Percentiles rank a stretch among this genome's conserved stretches.
phyloP scores from a whole-genome alignment of 352 stramenopile species.

The Globisporangium iwayamae region DNA sequence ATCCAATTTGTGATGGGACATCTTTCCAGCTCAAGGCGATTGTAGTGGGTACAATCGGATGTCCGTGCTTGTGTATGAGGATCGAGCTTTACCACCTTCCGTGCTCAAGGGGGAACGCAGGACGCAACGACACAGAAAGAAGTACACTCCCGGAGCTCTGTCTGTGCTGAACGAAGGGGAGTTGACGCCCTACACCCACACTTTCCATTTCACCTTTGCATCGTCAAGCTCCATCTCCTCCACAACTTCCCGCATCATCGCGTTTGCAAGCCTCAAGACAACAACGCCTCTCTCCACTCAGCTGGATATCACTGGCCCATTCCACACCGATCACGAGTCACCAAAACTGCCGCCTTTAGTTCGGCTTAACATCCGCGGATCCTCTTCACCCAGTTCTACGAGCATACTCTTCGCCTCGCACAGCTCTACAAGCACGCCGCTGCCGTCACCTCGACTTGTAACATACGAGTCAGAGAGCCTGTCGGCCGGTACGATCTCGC shows the following conservation, averaged over 20 bases:
- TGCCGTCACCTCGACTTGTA: neutral
- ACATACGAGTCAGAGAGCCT: neutral
- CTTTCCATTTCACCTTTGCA: neutral
- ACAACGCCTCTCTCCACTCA: neutral
- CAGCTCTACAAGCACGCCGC: neutral
- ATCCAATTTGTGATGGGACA: too few relatives aligned
- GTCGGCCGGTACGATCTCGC: neutral
- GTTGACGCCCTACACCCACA: neutral
- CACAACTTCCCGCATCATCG: neutral
- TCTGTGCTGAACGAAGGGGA: too few relatives aligned
- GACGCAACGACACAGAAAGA: too few relatives aligned
- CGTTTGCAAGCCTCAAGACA: neutral
- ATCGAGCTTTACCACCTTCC: too few relatives aligned
- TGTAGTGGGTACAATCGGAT: too few relatives aligned
- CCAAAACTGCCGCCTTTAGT: neutral
- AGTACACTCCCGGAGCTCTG: too few relatives aligned
- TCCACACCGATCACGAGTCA: neutral
- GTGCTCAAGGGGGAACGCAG: too few relatives aligned
- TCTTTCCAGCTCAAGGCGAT: too few relatives aligned
- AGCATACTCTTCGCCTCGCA: too few relatives aligned
- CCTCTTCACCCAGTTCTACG: too few relatives aligned
- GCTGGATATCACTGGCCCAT: neutral
- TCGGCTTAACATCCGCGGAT: neutral
- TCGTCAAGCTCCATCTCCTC: neutral
- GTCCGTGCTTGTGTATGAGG: too few relatives aligned